A percentile compares a stretch with the other conserved stretches of the same genome.
These are phyloP conservation scores for Chaetomium cochliodes DNA, from an alignment of 495 filamentous ascomycete species.

Conservation along the genomic window DNA sequence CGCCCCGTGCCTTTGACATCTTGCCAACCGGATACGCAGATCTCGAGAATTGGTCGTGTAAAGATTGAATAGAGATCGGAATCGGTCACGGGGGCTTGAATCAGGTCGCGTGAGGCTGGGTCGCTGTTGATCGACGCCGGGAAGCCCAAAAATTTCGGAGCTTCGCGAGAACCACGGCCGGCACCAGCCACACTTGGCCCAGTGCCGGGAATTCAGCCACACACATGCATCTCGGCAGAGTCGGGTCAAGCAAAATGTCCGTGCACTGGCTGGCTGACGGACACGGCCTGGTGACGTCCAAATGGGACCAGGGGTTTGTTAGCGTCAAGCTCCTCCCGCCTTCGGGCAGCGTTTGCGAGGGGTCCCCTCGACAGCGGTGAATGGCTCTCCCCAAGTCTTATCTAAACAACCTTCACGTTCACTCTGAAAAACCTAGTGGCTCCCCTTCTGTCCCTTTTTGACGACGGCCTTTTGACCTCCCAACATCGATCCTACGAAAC, in stretches of 20 bases:
- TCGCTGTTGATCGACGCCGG: not conserved
- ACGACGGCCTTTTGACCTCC: slow-evolving; percentile 15
- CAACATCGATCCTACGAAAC: slow-evolving; percentile 17
- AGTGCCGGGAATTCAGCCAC: not conserved
- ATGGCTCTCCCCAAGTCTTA: slow-evolving; percentile 10
- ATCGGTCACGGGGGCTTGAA: not conserved
- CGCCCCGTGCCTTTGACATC: slow-evolving; percentile 79
- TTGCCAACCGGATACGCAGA: slow-evolving; percentile 23
- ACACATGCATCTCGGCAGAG: too few species aligned
- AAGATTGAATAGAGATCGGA: not conserved
- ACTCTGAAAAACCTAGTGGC: slow-evolving; percentile 7
- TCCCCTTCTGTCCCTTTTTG: slow-evolving; percentile 13
- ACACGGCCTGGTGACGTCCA: slow-evolving; percentile 20
- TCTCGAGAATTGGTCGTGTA: not conserved
- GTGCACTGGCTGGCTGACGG: slow-evolving; percentile 3
- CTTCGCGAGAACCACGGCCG: not conserved
- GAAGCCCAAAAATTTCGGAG: slow-evolving; percentile 21
- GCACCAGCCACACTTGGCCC: slow-evolving; percentile 20
- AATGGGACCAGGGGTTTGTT: slow-evolving; percentile 11
- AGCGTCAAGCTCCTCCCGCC: slow-evolving; percentile 16
- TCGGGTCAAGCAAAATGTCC: not conserved
- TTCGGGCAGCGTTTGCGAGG: slow-evolving; percentile 21
- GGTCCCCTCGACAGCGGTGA: slow-evolving; percentile 32
- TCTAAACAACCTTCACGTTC: slow-evolving; percentile 16
- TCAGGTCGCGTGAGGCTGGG: not conserved